Conservation (phyloP, 2,329 filamentous ascomycete genomes). For the Emergomyces orientalis region DNA sequence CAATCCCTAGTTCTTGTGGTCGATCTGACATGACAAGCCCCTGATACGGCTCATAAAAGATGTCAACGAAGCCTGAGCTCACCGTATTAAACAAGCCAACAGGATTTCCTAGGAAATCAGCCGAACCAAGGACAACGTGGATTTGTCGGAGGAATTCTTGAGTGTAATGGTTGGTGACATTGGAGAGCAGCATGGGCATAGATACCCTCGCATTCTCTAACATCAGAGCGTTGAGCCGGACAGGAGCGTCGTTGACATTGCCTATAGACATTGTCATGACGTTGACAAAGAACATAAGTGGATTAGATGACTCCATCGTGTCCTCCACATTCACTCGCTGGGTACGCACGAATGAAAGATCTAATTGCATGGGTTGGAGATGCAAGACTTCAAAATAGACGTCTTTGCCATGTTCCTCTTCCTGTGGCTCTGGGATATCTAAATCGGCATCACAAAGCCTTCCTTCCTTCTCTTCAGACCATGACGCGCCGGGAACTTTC, state of each 20-base stretch:
- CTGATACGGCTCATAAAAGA: constrained; percentile 99
- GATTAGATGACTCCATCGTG: constrained; percentile 80
- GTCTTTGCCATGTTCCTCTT: constrained; percentile 76
- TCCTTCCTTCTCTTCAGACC: constrained; percentile 73
- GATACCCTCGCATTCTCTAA: constrained; percentile 93
- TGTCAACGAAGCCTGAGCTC: constrained; percentile 91
- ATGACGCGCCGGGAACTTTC: constrained; percentile 82
- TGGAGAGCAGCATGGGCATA: constrained; percentile 69
- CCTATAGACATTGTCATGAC: constrained; percentile 99
- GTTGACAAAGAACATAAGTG: constrained; percentile 97
- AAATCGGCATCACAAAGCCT: constrained; percentile 81
- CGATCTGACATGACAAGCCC: constrained; percentile 92
- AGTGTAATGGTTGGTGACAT: constrained; percentile 88
- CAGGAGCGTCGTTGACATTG: constrained; percentile 95
- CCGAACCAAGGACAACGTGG: constrained; percentile 93
- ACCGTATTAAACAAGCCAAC: constrained; percentile 98
- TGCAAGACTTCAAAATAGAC: constrained; percentile 98
- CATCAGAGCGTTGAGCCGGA: constrained; percentile 86
- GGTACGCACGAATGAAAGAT: constrained; percentile 93
- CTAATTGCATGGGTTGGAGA: constrained; percentile 95
- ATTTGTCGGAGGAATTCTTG: constrained; percentile 94
- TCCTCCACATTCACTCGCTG: constrained; percentile 95
- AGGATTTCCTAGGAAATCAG: constrained; percentile 94
- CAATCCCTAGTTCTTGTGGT: constrained; percentile 87
- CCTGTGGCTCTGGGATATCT: constrained; percentile 83